phyloP scores from a whole-genome alignment of 2,329 filamentous ascomycete genomes.

The Pyricularia pennisetigena region DNA sequence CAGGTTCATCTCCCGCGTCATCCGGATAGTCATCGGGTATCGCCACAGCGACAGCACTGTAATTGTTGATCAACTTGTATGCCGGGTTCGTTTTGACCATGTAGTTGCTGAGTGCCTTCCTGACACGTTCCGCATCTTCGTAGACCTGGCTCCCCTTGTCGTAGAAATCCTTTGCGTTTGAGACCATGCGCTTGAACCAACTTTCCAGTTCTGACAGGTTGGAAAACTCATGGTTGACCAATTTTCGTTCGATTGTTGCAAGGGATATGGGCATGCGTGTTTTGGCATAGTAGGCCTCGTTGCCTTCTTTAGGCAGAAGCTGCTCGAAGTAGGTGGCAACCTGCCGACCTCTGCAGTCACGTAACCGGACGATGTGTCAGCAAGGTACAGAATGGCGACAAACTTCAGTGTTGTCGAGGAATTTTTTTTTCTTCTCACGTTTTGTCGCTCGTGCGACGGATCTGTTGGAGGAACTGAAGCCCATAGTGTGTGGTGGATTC shows the following conservation, averaged over 20 bases:
- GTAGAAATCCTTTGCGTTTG: constrained; percentile 80
- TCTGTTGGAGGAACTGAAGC: constrained; percentile 61
- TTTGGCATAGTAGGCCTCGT: constrained; percentile 68
- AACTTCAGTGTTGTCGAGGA: neutral
- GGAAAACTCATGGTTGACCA: constrained; percentile 58
- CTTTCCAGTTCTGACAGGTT: constrained; percentile 68
- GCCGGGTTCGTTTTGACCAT: constrained; percentile 84
- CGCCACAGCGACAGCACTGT: constrained; percentile 64
- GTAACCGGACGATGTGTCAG: neutral
- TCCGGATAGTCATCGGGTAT: constrained; percentile 43
- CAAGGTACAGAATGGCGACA: neutral
- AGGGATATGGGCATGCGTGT: constrained; percentile 74
- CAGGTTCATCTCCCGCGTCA: neutral
- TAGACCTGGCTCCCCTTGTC: constrained; percentile 61
- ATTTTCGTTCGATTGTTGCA: constrained; percentile 64
- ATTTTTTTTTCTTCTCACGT: constrained; percentile 44
- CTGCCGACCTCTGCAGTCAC: constrained; percentile 49
- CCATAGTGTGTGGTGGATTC: constrained; percentile 65
- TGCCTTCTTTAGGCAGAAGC: constrained; percentile 52
- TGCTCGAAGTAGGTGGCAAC: constrained; percentile 69
- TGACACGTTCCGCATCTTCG: constrained; percentile 76
- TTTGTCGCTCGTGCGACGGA: constrained; percentile 72
- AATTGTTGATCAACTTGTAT: constrained; percentile 56
- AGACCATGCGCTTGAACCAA: constrained; percentile 79
- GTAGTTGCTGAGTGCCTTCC: constrained; percentile 78